Conservation (phyloP, 768 basidiomycete species). For the Suillus americanus region DNA sequence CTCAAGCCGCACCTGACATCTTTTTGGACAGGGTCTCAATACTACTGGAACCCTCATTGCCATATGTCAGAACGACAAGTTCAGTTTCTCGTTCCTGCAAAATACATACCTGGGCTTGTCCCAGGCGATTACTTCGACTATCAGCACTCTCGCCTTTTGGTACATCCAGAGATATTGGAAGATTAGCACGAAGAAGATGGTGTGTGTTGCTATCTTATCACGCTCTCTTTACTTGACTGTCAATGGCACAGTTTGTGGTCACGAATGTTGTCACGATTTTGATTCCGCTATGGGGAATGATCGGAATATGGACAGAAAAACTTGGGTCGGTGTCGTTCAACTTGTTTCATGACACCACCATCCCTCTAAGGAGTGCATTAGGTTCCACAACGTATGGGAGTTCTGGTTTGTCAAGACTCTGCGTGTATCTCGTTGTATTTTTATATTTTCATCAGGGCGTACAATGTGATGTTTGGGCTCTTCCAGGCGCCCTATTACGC, state of each 20-base stretch:
- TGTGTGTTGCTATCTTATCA: conserved; percentile 23
- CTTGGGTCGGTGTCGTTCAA: conserved; percentile 49
- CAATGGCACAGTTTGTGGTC: conserved; percentile 55
- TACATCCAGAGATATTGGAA: conserved; percentile 80
- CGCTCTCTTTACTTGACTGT: conserved; percentile 27
- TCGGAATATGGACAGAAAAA: conserved; percentile 78
- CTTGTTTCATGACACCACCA: not conserved
- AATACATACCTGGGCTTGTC: conserved; percentile 77
- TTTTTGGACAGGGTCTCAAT: conserved; percentile 63
- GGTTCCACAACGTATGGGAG: conserved; percentile 83
- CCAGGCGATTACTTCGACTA: conserved; percentile 73
- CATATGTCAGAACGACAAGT: conserved; percentile 81
- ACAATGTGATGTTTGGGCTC: conserved; percentile 76
- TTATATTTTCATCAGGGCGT: conserved; percentile 51
- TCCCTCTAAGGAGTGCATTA: conserved; percentile 19
- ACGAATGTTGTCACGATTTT: conserved; percentile 76
- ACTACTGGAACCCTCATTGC: conserved; percentile 73
- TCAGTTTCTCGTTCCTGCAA: conserved; percentile 77
- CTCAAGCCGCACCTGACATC: not conserved
- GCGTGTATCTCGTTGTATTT: not conserved
- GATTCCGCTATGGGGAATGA: conserved; percentile 85
- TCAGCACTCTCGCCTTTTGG: conserved; percentile 77
- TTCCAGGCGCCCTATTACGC: conserved; percentile 89
- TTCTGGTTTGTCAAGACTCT: conserved; percentile 60
- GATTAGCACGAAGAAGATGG: conserved; percentile 81